These are phyloP conservation scores for Fremontodendron californicum DNA, from an alignment of 345 rosid species.

Conservation along the genomic window DNA sequence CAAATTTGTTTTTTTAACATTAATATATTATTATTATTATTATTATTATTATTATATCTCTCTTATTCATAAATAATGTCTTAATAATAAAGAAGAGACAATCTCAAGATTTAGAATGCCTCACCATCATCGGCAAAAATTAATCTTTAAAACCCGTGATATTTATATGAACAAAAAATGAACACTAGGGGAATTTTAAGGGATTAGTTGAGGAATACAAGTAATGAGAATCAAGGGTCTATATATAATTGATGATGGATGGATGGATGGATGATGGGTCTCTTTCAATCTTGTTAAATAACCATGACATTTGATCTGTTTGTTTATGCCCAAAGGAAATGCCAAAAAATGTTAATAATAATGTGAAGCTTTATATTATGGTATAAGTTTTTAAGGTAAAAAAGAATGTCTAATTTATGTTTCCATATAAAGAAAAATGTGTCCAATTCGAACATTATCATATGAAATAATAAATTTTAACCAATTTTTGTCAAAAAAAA, in stretches of 20 bases:
- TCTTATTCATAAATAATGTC: no score
- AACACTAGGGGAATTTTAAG: no score
- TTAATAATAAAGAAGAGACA: no score
- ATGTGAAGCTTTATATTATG: neutral
- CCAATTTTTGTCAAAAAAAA: no score
- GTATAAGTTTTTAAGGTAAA: neutral
- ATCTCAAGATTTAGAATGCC: no score
- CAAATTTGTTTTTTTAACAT: no score
- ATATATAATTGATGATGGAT: neutral
- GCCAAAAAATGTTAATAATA: neutral
- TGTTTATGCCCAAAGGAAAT: neutral
- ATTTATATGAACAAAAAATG: no score
- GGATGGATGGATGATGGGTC: neutral
- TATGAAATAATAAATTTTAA: neutral
- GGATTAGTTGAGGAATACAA: no score
- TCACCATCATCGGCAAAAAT: no score
- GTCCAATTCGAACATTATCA: neutral
- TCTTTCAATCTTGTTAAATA: neutral
- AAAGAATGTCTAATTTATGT: neutral
- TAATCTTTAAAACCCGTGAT: no score
- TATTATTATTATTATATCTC: no score
- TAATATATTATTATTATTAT: no score
- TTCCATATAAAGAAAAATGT: neutral
- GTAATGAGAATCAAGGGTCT: neutral
- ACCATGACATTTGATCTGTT: neutral